A percentile compares a stretch with the other conserved stretches of the same genome.
Evolutionary conservation across 495 filamentous ascomycete genomes (phyloP).

Genomic region (Penicillium malachiteum): DNA sequence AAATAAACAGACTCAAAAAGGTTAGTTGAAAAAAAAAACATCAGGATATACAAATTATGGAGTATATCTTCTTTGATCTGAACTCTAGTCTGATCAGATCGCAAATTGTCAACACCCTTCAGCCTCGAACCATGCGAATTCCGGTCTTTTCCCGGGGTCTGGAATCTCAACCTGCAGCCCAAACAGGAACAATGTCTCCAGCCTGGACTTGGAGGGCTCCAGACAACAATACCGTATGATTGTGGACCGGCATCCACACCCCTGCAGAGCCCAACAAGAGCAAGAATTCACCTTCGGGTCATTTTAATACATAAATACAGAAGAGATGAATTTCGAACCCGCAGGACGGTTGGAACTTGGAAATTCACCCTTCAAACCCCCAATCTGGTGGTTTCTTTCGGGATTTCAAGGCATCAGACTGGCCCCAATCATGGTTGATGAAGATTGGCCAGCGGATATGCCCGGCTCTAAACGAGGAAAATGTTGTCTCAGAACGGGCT

Average conservation of each 20-base stretch:
- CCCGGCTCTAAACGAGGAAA: conserved; percentile 7
- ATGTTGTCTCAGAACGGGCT: conserved; percentile 9
- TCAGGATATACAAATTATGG: not conserved
- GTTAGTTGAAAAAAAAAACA: not conserved
- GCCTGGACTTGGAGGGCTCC: not conserved
- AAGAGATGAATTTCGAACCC: not conserved
- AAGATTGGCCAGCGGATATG: conserved; percentile 19
- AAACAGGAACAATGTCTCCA: not conserved
- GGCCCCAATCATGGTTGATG: conserved; percentile 6
- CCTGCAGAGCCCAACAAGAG: not conserved
- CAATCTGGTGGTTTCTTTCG: conserved; percentile 15
- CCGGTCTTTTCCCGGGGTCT: conserved; percentile 8
- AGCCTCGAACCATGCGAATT: conserved; percentile 11
- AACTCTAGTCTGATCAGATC: conserved; percentile 1
- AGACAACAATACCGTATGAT: conserved; percentile 1
- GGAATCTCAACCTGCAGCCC: conserved; percentile 2
- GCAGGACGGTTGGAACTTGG: not conserved
- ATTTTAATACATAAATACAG: not conserved
- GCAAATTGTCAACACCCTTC: not conserved
- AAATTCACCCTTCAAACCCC: conserved; percentile 22
- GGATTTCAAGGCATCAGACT: conserved; percentile 14
- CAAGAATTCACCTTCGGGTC: not conserved
- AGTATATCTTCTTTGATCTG: not conserved
- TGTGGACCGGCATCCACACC: conserved; percentile 1
- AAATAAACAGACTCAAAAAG: not conserved